phyloP scores from a whole-genome alignment of 352 stramenopile species.

The Phytophthora sp. region DNA sequence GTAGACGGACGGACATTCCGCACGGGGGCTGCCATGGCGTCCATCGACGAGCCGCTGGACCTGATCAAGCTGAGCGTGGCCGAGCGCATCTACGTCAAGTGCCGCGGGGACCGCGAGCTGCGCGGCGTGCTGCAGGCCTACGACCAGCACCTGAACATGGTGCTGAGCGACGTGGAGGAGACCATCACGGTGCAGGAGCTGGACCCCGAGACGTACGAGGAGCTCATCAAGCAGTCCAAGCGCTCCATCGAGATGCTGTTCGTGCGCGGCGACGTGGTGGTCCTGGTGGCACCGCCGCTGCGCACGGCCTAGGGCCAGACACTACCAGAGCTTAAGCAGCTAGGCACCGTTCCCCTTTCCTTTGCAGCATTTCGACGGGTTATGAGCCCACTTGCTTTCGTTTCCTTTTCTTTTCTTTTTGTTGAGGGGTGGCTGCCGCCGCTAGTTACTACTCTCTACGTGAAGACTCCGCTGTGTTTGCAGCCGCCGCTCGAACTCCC shows the following conservation, averaged over 20 bases:
- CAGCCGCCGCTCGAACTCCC: conserved; percentile 49
- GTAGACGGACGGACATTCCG: neutral
- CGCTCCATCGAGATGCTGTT: conserved; percentile 99
- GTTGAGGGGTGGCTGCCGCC: too few species aligned
- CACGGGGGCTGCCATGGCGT: conserved; percentile 83
- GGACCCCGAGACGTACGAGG: conserved; percentile 98
- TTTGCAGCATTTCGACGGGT: too few species aligned
- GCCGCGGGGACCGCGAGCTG: conserved; percentile 96
- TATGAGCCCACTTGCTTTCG: neutral
- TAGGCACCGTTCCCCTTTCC: neutral
- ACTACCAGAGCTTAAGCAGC: too few species aligned
- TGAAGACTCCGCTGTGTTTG: conserved; percentile 11
- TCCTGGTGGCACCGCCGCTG: conserved; percentile 97
- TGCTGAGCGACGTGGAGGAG: conserved; percentile 98
- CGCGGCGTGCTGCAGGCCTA: conserved; percentile 98
- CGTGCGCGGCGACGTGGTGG: conserved; percentile 98
- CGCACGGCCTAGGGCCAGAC: conserved; percentile 74
- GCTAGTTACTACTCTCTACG: neutral
- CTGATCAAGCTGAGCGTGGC: conserved; percentile 98
- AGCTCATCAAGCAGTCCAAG: conserved; percentile 96
- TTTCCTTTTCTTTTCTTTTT: conserved; percentile 2
- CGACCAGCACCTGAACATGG: conserved; percentile 99
- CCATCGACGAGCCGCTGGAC: conserved; percentile 97
- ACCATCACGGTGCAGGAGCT: conserved; percentile 97
- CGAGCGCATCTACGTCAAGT: conserved; percentile 99